Conservation (phyloP, 192 early-diverging fungal genomes). For the Entomortierella lignicola region DNA sequence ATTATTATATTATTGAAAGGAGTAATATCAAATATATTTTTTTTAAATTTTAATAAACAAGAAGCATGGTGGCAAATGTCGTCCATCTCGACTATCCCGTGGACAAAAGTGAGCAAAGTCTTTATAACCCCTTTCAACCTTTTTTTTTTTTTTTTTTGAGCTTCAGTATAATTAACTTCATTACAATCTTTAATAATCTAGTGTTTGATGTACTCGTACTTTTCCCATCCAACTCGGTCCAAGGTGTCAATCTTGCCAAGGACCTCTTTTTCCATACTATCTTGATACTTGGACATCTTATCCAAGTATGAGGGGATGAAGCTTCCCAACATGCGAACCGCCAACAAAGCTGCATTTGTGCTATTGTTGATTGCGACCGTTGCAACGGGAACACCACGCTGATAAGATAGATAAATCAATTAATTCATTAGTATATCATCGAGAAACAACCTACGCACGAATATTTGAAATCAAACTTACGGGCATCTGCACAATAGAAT, state of each 20-base stretch:
- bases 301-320: slow-evolving; percentile 79
- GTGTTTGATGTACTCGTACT: slow-evolving; percentile 67
- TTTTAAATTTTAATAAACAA: too few species aligned
- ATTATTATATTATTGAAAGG: too few species aligned
- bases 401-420: neutral
- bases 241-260: slow-evolving; percentile 87
- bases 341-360: slow-evolving; percentile 95
- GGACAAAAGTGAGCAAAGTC: too few species aligned
- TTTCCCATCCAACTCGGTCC: slow-evolving; percentile 85
- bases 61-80: too few species aligned
- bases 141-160: too few species aligned
- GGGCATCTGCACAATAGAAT: slow-evolving; percentile 99
- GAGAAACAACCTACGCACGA: neutral
- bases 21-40: too few species aligned
- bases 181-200: slow-evolving; percentile 6
- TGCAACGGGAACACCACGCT: slow-evolving; percentile 98
- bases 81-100: too few species aligned
- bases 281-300: slow-evolving; percentile 83
- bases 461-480: slow-evolving; percentile 59
- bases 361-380: slow-evolving; percentile 99
- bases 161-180: too few species aligned
- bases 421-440: neutral
- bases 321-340: slow-evolving; percentile 89
- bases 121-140: too few species aligned
- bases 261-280: slow-evolving; percentile 89